Evolutionary conservation across 495 filamentous ascomycete species (phyloP).

Genomic region (Aspergillus diversus): DNA sequence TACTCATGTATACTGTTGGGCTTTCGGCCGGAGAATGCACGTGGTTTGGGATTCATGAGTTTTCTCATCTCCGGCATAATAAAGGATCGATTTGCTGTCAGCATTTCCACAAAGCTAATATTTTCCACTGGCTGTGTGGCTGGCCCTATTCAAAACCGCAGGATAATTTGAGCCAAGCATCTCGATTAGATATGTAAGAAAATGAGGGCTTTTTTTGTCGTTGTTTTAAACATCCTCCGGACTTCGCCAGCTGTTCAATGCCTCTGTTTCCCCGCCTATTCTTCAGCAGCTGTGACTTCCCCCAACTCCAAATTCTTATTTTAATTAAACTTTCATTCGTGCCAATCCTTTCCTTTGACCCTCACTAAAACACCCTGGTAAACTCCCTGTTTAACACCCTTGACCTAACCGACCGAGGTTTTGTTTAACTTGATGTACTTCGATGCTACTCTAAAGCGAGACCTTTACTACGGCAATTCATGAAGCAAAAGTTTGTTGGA

Average conservation of each 20-base stretch:
- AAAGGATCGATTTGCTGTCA: constrained; percentile 12
- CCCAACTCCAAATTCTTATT: too few species aligned
- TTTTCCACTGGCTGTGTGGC: constrained; percentile 27
- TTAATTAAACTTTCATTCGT: neutral
- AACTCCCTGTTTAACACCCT: neutral
- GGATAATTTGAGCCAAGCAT: constrained; percentile 19
- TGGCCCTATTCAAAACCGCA: constrained; percentile 28
- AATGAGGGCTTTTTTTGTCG: neutral
- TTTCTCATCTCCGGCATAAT: constrained; percentile 5
- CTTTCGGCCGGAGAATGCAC: constrained; percentile 24
- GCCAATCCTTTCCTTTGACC: neutral
- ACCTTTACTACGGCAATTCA: constrained; percentile 7
- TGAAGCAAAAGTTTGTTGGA: neutral
- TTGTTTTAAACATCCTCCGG: neutral
- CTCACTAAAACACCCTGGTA: neutral
- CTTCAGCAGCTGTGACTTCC: neutral
- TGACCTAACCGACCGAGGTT: neutral
- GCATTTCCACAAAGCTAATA: constrained; percentile 8
- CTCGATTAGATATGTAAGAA: constrained; percentile 13
- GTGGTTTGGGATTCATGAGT: constrained; percentile 22
- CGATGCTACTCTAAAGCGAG: neutral
- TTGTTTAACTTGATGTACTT: neutral
- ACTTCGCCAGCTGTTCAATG: constrained; percentile 12
- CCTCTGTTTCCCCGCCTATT: neutral
- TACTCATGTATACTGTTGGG: neutral